Conservation (phyloP, 1,139 yeast genomes). For the Geotrichum candidum region DNA sequence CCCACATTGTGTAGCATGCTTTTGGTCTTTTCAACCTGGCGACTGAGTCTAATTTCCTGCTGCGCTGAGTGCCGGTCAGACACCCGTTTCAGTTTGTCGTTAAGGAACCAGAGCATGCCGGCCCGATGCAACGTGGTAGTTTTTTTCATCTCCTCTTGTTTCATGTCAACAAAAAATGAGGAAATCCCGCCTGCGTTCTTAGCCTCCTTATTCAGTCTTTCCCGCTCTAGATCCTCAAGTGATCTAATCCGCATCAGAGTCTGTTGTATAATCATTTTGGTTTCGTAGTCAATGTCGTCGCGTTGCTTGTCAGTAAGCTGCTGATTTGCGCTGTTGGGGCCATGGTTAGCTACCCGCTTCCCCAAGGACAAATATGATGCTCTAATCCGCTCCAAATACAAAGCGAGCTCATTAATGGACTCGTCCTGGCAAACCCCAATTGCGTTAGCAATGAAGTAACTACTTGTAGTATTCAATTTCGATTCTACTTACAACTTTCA, state of each 20-base stretch:
- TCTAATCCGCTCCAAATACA: conserved; percentile 26
- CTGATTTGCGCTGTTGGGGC: conserved; percentile 1
- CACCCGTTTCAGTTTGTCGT: conserved; percentile 30
- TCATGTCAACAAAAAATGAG: conserved; percentile 14
- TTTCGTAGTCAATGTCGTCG: conserved; percentile 40
- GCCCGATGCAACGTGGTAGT: conserved; percentile 33
- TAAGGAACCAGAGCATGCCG: conserved; percentile 35
- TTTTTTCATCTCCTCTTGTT: conserved; percentile 23
- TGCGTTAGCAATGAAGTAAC: not conserved
- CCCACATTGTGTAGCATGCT: conserved; percentile 25
- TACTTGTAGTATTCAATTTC: not conserved
- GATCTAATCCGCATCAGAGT: conserved; percentile 33
- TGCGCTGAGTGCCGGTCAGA: conserved; percentile 35
- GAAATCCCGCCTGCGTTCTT: conserved; percentile 7
- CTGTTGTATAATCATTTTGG: conserved; percentile 34
- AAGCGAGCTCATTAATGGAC: conserved; percentile 23
- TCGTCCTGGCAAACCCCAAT: conserved; percentile 14
- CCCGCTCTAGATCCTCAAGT: conserved; percentile 33
- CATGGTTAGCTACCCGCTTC: conserved; percentile 9
- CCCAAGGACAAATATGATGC: conserved; percentile 32
- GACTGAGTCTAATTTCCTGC: conserved; percentile 34
- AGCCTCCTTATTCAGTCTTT: conserved; percentile 8
- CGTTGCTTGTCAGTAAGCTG: conserved; percentile 36
- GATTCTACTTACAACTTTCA: conserved; percentile 24
- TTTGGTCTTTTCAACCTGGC: conserved; percentile 33